A percentile compares a stretch with the other conserved stretches of the same genome.
Evolutionary conservation across 2,329 filamentous ascomycete species (phyloP).

Genomic region (Penicillium sp.): DNA sequence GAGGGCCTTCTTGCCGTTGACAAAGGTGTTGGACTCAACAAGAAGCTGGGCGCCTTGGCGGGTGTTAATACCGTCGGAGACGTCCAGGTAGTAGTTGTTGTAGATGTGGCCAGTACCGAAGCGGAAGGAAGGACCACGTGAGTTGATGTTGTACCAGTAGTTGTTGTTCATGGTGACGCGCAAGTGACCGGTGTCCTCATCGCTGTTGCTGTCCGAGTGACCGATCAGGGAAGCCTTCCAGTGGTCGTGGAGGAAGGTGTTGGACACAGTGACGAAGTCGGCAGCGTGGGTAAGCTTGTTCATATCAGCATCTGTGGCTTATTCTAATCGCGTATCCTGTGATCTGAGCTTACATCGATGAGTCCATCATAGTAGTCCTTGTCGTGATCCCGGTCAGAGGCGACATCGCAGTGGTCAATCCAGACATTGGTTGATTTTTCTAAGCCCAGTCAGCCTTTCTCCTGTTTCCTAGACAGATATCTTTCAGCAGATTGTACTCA

Average conservation of each 20-base stretch:
- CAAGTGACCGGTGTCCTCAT: slow-evolving; percentile 60
- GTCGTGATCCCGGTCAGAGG: slow-evolving; percentile 56
- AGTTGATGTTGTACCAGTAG: slow-evolving; percentile 63
- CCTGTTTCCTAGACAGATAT: slow-evolving; percentile 22
- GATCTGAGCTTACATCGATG: slow-evolving; percentile 46
- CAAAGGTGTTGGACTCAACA: slow-evolving; percentile 56
- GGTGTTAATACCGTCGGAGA: slow-evolving; percentile 55
- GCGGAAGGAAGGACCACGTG: slow-evolving; percentile 60
- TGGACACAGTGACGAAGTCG: slow-evolving; percentile 56
- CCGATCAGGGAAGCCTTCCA: slow-evolving; percentile 61
- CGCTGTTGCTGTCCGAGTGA: slow-evolving; percentile 58
- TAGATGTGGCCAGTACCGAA: slow-evolving; percentile 65
- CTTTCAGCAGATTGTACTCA: slow-evolving; percentile 13
- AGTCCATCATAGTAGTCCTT: slow-evolving; percentile 72
- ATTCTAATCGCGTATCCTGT: neutral
- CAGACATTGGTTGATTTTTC: slow-evolving; percentile 53
- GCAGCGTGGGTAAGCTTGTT: slow-evolving; percentile 55
- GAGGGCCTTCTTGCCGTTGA: slow-evolving; percentile 44
- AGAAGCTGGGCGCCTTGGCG: slow-evolving; percentile 58
- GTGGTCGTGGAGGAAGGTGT: slow-evolving; percentile 56
- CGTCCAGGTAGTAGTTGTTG: slow-evolving; percentile 51
- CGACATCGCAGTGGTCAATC: slow-evolving; percentile 67
- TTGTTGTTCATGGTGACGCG: slow-evolving; percentile 66
- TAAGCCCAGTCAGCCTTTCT: slow-evolving; percentile 1
- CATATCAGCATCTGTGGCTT: neutral